Base-by-base conservation (phyloP, 1,284 basidiomycete species). In the Chalciporus piperatoides region DNA sequence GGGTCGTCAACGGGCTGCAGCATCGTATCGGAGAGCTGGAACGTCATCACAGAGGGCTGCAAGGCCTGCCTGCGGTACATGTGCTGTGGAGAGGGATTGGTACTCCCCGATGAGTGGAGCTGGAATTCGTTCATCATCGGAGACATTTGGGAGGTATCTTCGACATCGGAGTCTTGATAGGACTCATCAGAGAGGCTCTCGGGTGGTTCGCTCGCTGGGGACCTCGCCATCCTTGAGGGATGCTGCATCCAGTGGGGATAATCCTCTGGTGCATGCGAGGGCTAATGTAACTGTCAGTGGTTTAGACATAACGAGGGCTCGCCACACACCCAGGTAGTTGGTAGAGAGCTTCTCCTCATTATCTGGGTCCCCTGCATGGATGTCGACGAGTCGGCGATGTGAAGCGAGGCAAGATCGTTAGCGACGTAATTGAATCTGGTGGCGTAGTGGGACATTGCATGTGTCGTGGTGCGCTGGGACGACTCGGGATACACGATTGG, bases 121-220 rank as follows among this genome's bases (percentile, higher is more conserved):
- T 68, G 64, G 11, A 68, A 68, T 45, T 62, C 53, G 39, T 55
- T 65, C 56, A 65, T 55, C 67, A 70, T 65, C 41, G 64, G 68
- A 1, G 53, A 68, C 63, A 69, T 69, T 28, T 45, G 46, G 36
- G 40, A 56, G 37, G 10, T 41, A 24, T 68, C 68, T 21, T 68
- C 68, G 28, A 33, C 45, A 37, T 65, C 68, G 1, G 68, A 67
- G 39, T 65, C 68, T 35, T 59, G 65, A 39, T 51, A 54, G 2
- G 67, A 68, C 41, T 66, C 67, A 19, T 69, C 68, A 8, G 62
- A 63, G 39, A 49, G 69, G 52, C 60, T 62, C 42, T 69, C 67
- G 1, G 67, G 53, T 2, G 64, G 64, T 24, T 65, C 54, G 40
- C 68, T 69, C 11, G 53, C 64, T 2, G 68, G 62, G n/a, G 68